These are phyloP conservation scores for Gossypium gossypioides DNA, from an alignment of 441 rosid genomes.

Conservation along the genomic window DNA sequence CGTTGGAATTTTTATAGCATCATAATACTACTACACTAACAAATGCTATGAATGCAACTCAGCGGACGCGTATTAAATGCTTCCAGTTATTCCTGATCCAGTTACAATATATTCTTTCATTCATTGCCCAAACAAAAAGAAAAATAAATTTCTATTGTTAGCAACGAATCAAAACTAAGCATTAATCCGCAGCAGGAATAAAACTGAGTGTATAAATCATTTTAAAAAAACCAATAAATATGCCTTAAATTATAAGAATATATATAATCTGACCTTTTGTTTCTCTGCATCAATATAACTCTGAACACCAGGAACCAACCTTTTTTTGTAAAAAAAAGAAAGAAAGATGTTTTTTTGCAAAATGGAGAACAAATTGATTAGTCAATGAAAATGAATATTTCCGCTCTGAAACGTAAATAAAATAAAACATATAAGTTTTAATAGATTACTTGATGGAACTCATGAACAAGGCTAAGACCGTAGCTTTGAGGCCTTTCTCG, in stretches of 20 bases:
- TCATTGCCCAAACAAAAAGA: background rate
- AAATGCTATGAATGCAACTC: slow-evolving; percentile 4
- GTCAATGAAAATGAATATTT: background rate
- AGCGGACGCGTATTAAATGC: background rate
- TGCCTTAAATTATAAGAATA: background rate
- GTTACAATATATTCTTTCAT: background rate
- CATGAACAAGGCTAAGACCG: slow-evolving; percentile 45
- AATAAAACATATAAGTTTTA: background rate
- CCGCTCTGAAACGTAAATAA: background rate
- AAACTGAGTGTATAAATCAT: background rate
- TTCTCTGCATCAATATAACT: slow-evolving; percentile 76
- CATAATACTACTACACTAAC: background rate
- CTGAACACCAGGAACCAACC: slow-evolving; percentile 79
- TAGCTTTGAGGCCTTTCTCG: slow-evolving; percentile 58
- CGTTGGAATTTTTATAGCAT: background rate
- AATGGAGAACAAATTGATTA: background rate
- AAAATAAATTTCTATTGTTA: background rate
- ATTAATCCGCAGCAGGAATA: background rate
- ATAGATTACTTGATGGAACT: slow-evolving; percentile 47
- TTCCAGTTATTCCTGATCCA: background rate
- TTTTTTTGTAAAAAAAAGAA: slow-evolving; percentile 12
- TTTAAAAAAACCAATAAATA: background rate
- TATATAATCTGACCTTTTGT: slow-evolving; percentile 55
- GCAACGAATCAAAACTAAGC: background rate
- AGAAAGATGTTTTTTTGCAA: background rate